A percentile compares a stretch with the other conserved stretches of the same genome.
These are phyloP conservation scores for Dryas integrifolia DNA, from an alignment of 331 rosid genomes.

Conservation along the genomic window DNA sequence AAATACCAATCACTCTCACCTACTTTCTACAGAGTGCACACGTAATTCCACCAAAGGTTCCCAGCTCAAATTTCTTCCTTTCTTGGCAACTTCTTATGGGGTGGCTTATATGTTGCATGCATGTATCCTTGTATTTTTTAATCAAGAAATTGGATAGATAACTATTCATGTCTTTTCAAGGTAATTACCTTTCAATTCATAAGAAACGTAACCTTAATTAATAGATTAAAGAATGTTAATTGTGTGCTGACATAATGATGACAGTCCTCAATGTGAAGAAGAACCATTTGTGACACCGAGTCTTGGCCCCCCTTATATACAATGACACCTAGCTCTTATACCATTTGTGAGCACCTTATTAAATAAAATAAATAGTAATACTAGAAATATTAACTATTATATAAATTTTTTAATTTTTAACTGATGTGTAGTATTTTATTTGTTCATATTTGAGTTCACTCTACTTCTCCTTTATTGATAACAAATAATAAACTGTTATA, in stretches of 20 bases:
- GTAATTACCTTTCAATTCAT: constrained; percentile 35
- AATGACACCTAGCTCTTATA: constrained; percentile 9
- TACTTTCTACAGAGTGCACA: background rate
- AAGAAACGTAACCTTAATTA: constrained; percentile 17
- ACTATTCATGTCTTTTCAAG: constrained; percentile 43
- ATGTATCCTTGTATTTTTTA: constrained; percentile 9
- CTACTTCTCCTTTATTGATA: too few relatives aligned
- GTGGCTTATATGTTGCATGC: constrained; percentile 17
- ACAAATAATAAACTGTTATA: too few relatives aligned
- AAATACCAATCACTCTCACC: constrained; percentile 23
- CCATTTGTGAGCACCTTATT: background rate
- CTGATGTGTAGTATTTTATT: too few relatives aligned
- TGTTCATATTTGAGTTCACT: too few relatives aligned
- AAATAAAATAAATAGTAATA: too few relatives aligned
- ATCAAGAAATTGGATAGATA: constrained; percentile 21
- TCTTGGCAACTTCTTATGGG: constrained; percentile 37
- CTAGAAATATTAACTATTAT: too few relatives aligned
- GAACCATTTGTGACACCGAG: background rate
- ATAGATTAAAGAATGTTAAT: background rate
- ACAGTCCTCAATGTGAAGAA: background rate
- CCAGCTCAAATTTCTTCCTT: constrained; percentile 25
- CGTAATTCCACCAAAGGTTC: constrained; percentile 27
- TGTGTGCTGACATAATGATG: background rate
- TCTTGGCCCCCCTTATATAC: background rate
- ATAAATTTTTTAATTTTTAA: too few relatives aligned